Conservation (phyloP, 2,329 filamentous ascomycete genomes). For the Aspergillus cejpii region DNA sequence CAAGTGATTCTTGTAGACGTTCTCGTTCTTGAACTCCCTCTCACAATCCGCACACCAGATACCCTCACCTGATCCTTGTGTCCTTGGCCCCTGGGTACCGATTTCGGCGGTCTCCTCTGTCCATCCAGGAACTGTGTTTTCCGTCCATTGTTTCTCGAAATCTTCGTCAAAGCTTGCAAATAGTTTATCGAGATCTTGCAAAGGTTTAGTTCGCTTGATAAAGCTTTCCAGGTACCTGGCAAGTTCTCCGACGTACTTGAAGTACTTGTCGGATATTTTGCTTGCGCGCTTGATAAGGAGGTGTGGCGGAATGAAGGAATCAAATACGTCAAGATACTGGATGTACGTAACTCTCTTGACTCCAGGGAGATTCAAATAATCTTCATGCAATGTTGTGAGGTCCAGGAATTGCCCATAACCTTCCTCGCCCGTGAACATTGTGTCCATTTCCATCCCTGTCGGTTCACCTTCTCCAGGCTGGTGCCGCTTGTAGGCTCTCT, state of each 20-base stretch:
- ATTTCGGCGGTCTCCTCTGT: constrained; percentile 47
- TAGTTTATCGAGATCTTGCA: constrained; percentile 77
- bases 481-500: constrained; percentile 77
- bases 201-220: constrained; percentile 71
- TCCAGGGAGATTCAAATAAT: constrained; percentile 81
- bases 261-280: constrained; percentile 89
- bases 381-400: constrained; percentile 73
- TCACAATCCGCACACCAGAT: constrained; percentile 89
- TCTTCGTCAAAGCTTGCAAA: constrained; percentile 71
- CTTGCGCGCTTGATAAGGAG: constrained; percentile 69
- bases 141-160: constrained; percentile 76
- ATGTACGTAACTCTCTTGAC: constrained; percentile 82
- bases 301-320: constrained; percentile 69
- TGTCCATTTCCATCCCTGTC: constrained; percentile 66
- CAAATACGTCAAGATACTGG: constrained; percentile 87
- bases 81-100: constrained; percentile 40
- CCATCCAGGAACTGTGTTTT: constrained; percentile 76
- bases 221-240: constrained; percentile 82
- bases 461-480: constrained; percentile 58
- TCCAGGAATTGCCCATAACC: constrained; percentile 90
- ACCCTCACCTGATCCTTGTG: constrained; percentile 57
- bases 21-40: constrained; percentile 91
- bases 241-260: constrained; percentile 75
- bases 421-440: constrained; percentile 93
- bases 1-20: constrained; percentile 85